Base-by-base conservation (phyloP, 192 early-diverging fungal species). In the Gonapodya prolifera region DNA sequence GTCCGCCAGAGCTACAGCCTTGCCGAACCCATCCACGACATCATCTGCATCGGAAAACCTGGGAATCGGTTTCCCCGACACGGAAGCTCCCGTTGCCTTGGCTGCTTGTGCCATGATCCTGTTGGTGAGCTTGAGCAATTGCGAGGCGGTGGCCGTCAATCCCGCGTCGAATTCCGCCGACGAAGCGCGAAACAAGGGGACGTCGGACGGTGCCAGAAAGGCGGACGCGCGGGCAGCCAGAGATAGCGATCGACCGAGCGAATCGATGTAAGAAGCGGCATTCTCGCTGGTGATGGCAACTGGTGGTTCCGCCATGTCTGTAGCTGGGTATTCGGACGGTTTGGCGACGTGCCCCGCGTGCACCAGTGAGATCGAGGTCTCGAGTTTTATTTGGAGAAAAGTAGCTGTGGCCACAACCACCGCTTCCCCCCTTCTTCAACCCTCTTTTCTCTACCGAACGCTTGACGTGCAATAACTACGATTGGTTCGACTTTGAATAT, bases 1-100 rank as follows among this genome's bases (percentile, higher is more conserved):
- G 77, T 98, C 96, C 1, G 94, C 84, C 29, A 89, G 86, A 75
- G 96, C 94, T 2, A 91, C 86, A 29, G 90, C 88, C 1, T 80
- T 75, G 34, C 82, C 79, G 77, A 89, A 98, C 28, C 87, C 81
- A 29, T 95, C 90, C 2, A 80, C 84, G 1, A 92, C 81, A 79
- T 91, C 91, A 78, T 93, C 92, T n/a, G 75, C 69, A 35, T 91
- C 91, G 16, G 84, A 81, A 30, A 85, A 81, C 2, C 61, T 69
- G 32, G 85, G 76, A 28, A 31, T 36, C 2, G 82, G 76, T 36
- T 80, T 81, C 35, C 78, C 30, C 2, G 84, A 74, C 13, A 80
- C 78, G 75, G 17, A 30, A 73, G 28, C 70, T 61, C 33, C 69
- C 69, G 33, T 70, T 36, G n/a, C 78, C 69, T 35, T 78, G 78